Evolutionary conservation across 306 rosid genomes (phyloP).

Genomic region (Cucumis melo): DNA sequence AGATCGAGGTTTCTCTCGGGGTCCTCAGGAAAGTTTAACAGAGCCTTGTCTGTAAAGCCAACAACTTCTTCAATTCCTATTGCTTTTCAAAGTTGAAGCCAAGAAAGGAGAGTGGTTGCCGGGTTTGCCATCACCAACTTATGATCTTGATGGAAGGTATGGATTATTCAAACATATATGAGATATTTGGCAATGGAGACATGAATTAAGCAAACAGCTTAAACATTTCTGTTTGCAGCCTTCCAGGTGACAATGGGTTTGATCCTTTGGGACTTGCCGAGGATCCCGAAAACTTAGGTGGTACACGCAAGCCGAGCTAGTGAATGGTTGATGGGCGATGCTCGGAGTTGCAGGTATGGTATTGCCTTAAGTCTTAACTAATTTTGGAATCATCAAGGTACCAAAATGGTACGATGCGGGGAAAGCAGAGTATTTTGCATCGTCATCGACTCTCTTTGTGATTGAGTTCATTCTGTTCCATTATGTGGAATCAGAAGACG

Average conservation of each 20-base stretch:
- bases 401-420: slow-evolving; percentile 97
- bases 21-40: slow-evolving; percentile 46
- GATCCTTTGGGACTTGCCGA: slow-evolving; percentile 92
- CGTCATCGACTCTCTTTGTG: slow-evolving; percentile 89
- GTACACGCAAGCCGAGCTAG: slow-evolving; percentile 89
- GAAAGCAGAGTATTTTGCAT: slow-evolving; percentile 77
- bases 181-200: not conserved
- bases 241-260: slow-evolving; percentile 95
- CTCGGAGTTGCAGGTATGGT: slow-evolving; percentile 90
- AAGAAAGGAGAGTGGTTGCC: slow-evolving; percentile 95
- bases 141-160: slow-evolving; percentile 83
- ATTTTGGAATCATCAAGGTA: slow-evolving; percentile 48
- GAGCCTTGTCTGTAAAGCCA: slow-evolving; percentile 52
- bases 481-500: slow-evolving; percentile 93
- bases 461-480: slow-evolving; percentile 95
- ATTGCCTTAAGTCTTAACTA: slow-evolving; percentile 82
- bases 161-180: not conserved
- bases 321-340: slow-evolving; percentile 92
- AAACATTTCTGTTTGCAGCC: slow-evolving; percentile 25
- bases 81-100: slow-evolving; percentile 66
- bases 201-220: not conserved
- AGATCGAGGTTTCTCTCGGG: slow-evolving; percentile 61
- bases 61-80: slow-evolving; percentile 17
- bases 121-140: slow-evolving; percentile 65
- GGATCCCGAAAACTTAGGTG: slow-evolving; percentile 97